Evolutionary conservation across 2,329 filamentous ascomycete genomes (phyloP), one percentile per base, ranked within the genome.

Genomic region (Fusarium dimerum): DNA sequence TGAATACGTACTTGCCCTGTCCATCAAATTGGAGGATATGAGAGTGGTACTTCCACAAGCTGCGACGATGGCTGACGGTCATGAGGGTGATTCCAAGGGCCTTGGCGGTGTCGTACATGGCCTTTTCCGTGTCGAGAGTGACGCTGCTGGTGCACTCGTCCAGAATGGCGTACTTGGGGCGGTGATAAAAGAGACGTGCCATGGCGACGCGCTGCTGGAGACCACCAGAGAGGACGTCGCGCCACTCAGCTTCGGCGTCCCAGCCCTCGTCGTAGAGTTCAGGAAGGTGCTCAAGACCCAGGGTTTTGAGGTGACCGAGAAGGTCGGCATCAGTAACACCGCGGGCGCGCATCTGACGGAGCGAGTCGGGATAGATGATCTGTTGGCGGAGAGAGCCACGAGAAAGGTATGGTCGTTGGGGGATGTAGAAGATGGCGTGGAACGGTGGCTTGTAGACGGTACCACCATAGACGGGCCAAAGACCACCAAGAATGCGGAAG

Each of bases 31-130:
- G 94, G 67, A 99, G 73, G 55, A 99, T 97, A 72, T 88, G 88
- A 61, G 85, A 88, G 71, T 99, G 94, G 71, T 99, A 97, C 72
- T 94, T 92, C 94, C 94, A 99, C 63, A 99, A 73, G 74, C 90
- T 96, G 56, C 92, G 79, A 9, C 94, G 80, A 71, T 99, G 94
- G 59, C 87, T 92, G 20, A 99, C 94, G 0, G 94, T 99, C 90
- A 99, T 97, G 57, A 99, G 81, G 0, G 94, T 97, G 64, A 97
- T 94, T 4, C 90, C 92, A 16, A 97, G 75, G 16, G 83, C 80
- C 79, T 99, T 97, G 46, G 94, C 94, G 50, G 91, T 92, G 64
- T 97, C 93, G 72, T 99, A 99, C 92, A 99, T 97, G 68, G 91
- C 82, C 69, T 91, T 88, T 68, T 99, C 94, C 55, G 92, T 92